Base-by-base conservation (phyloP, 257 asterid species). In the Knoxia roxburghii region DNA sequence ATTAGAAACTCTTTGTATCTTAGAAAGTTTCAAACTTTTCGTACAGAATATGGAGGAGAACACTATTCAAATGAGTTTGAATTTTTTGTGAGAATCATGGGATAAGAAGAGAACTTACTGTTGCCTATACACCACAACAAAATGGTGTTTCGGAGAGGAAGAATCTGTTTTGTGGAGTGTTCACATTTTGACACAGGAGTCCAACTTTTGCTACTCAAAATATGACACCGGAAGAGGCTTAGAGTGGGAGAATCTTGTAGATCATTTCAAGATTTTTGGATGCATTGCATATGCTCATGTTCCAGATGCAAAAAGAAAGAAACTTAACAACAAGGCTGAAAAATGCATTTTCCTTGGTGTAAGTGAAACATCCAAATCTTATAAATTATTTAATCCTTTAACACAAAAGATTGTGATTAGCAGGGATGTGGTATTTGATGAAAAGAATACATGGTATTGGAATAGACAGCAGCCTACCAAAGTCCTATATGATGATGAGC, bases 241-340 rank as follows among this genome's bases (percentile, higher is more conserved):
- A 24, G 30, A 20, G 57, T 26, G 57, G 57, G 1, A 52, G 24
- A 1, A 52, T 7, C 7, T 8, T 18, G 57, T 52, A 8, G 24
- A 24, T 26, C 27, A 52, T 52, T 52, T 52, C 57, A 17, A 24
- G 8, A 52, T 52, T 20, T 52, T 52, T 52, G 57, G 57, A 9
- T 52, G 57, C 21, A 52, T 52, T 52, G 57, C 57, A 52, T n/a
- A 52, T 18, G 57, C 57, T 18, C 57, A 26, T 52, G 24, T 52
- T 26, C 57, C 57, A 5, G 27, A 52, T 52, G 13, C 21, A 2
- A 52, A 52, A 26, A 21, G 57, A 1, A 52, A 21, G 57, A 52
- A 52, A 8, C 24, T 52, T 21, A 24, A 52, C 8, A 24, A 51
- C 26, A 51, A 51, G 24, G 57, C 27, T 1, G 57, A 51, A 51